Evolutionary conservation across 331 rosid genomes (phyloP).

Genomic region (Spiraea crenata): DNA sequence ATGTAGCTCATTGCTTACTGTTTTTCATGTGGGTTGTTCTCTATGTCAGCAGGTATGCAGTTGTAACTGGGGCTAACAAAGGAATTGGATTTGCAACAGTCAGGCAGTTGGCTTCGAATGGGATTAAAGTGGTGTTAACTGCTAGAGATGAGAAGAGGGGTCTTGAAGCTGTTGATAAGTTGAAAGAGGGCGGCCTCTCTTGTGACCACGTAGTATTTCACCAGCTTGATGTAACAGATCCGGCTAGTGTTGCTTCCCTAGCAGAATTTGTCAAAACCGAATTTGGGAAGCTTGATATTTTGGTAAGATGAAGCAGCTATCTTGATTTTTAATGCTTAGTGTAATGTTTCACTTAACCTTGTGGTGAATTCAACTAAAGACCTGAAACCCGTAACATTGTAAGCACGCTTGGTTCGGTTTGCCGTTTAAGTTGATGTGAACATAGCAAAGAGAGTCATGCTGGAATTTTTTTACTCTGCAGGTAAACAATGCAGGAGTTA

Average conservation of each 20-base stretch:
- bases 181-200: conserved; percentile 28
- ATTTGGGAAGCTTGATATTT: conserved; percentile 58
- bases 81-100: conserved; percentile 8
- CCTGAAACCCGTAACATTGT: too few relatives aligned
- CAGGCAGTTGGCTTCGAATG: conserved; percentile 8
- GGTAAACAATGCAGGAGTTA: conserved; percentile 68
- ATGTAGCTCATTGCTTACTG: neutral
- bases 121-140: conserved; percentile 15
- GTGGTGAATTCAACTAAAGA: too few relatives aligned
- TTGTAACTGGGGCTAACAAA: conserved; percentile 8
- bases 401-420: neutral
- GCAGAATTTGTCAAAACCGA: conserved; percentile 39
- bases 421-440: neutral
- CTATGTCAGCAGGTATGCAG: neutral
- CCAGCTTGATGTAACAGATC: conserved; percentile 64
- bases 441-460: neutral
- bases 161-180: conserved; percentile 25
- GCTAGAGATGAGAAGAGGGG: conserved; percentile 31
- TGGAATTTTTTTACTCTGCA: conserved; percentile 27
- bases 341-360: too few relatives aligned
- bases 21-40: neutral
- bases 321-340: too few relatives aligned
- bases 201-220: conserved; percentile 41
- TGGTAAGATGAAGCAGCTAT: conserved; percentile 26
- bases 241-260: conserved; percentile 39